Conservation (phyloP, 2,329 filamentous ascomycete species). For the Aspergillus amoenus region DNA sequence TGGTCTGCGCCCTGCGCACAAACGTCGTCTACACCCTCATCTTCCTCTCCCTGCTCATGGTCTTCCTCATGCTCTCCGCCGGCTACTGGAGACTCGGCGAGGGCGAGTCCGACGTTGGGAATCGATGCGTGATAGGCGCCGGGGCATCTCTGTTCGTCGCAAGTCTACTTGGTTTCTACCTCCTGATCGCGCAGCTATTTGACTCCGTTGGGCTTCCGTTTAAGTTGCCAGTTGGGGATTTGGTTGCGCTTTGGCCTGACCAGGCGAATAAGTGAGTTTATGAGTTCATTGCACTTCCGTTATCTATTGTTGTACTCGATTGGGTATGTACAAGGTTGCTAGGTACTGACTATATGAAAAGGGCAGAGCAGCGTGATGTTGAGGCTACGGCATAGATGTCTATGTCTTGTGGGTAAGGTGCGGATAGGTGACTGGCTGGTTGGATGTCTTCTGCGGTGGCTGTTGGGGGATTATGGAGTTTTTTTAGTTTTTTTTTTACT, state of each 20-base stretch:
- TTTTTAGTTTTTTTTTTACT: no score
- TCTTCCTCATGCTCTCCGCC: constrained; percentile 60
- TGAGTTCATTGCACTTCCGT: background rate
- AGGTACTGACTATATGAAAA: background rate
- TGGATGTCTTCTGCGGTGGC: no score
- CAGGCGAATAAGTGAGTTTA: background rate
- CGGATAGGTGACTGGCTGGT: background rate
- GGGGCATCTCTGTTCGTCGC: constrained; percentile 53
- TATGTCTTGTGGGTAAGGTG: background rate
- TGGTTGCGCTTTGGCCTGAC: constrained; percentile 18
- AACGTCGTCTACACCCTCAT: constrained; percentile 70
- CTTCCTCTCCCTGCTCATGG: constrained; percentile 62
- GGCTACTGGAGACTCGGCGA: constrained; percentile 59
- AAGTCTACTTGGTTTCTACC: constrained; percentile 52
- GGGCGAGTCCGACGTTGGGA: constrained; percentile 23
- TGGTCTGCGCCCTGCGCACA: constrained; percentile 69
- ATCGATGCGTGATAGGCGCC: constrained; percentile 28
- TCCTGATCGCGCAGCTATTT: constrained; percentile 55
- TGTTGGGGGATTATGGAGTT: no score
- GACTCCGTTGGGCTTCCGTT: constrained; percentile 55
- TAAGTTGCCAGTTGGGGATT: constrained; percentile 45
- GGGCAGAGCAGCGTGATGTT: background rate
- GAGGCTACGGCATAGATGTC: background rate
- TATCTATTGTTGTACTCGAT: no score
- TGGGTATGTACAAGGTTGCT: background rate